Base-by-base conservation (phyloP, 2,329 filamentous ascomycete genomes). In the Paecilomyces variotii region DNA sequence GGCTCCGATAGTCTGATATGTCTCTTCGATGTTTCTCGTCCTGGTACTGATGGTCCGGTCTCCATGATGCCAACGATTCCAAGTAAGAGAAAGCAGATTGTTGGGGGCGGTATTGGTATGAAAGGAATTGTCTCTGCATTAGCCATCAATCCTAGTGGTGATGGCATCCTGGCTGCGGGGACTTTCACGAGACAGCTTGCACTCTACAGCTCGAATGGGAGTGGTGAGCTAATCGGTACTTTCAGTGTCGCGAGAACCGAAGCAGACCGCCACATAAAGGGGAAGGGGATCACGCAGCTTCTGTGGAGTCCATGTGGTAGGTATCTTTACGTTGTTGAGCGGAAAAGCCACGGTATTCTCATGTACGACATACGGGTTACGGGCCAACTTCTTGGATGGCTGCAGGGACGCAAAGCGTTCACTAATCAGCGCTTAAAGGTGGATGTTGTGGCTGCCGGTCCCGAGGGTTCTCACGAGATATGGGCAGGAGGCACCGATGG, bases 401-500 rank as follows among this genome's bases (percentile, higher is more conserved):
- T 85, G 53, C 68, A 72, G 54, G 76, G 77, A 19, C 73, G 78
- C 52, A 72, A 72, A 9, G 75, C 77, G 1, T 54, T 70, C 6
- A 84, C 82, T 1, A 81, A 81, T 54, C 83, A 86, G 70, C 76
- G 79, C n/a, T 67, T 87, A 59, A 79, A 79, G 2, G 75, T 85
- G 28, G 82, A 86, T 67, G 64, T 86, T 4, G 73, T 76, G 10
- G 55, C 69, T 30, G 63, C 66, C 61, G 53, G 70, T 56, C 53
- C 70, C 24, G 65, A 67, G 27, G 72, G 69, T 10, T 72, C 74
- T 7, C 76, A 80, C 63, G 82, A 86, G 64, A 70, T 87, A 24
- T 86, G 83, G 83, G 78, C 76, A 53, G 85, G 85, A 9, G 84
- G 83, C 0, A 77, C 70, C 0, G 84, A 87, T 72, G 84, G 85